Base-by-base conservation (phyloP, 2,329 filamentous ascomycete species). In the Fusarium circinatum region DNA sequence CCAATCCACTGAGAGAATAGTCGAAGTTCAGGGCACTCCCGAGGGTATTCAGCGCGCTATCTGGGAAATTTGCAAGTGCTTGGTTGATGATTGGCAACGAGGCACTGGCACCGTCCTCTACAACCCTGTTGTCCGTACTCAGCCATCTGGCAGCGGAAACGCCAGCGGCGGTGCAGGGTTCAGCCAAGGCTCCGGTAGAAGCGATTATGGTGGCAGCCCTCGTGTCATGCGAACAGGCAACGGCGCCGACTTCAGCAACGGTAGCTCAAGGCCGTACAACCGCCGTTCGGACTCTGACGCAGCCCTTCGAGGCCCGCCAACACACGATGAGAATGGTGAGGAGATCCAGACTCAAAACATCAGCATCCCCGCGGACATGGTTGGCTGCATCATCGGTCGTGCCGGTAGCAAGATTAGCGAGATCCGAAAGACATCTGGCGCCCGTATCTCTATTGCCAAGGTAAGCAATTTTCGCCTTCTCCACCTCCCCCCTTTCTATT, bases 331-430 rank as follows among this genome's bases (percentile, higher is more conserved):
- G 84, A 97, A 98, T 75, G 96, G 96, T 72, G 96, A 98, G 82
- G 96, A 98, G 84, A 93, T 98, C 70, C 96, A 98, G 84, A 99
- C 96, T 3, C 96, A 99, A 82, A 99, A 99, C 86, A 99, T 99
- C 85, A 98, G 95, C 87, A 99, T 99, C 79, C 96, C 96, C 32
- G 95, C 96, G 54, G 96, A 99, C 86, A 99, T 99, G 96, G 96
- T 99, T 83, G 96, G 96, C 77, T 99, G 96, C 86, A 99, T 99
- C 85, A 99, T 99, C 82, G 96, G 96, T 76, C 93, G 95, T 75
- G 94, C 89, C 62, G 96, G 96, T 75, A 95, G 90, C 87, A 99
- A 99, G 90, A 99, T 99, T 81, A 98, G 94, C 83, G 96, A 99
- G 86, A 99, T 99, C 79, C 93, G 96, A 83, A 97, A 98, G 88